phyloP scores from a whole-genome alignment of 345 rosid genomes.

The Moricandia arvensis region DNA sequence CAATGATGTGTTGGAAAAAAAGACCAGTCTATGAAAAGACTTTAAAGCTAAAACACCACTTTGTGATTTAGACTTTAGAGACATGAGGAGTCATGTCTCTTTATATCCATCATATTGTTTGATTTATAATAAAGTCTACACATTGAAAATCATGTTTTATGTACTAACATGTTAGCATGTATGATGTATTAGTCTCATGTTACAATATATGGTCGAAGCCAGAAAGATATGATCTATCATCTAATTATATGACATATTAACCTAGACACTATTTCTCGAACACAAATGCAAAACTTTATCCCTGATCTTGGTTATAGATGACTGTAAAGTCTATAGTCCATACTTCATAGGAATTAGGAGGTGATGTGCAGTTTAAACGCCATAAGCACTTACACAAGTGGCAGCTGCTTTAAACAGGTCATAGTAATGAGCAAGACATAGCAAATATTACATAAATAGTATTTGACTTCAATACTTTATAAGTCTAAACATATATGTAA shows the following conservation, averaged over 20 bases:
- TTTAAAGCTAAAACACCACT: neutral
- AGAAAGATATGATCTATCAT: neutral
- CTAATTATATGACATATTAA: neutral
- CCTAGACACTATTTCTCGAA: neutral
- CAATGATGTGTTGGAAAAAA: neutral
- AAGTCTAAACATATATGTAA: neutral
- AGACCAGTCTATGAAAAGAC: neutral
- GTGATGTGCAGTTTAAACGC: neutral
- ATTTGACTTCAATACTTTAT: neutral
- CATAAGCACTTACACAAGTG: neutral
- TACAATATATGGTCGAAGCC: neutral
- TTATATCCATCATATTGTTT: neutral
- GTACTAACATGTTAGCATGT: no score
- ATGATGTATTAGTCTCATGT: neutral
- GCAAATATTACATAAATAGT: neutral
- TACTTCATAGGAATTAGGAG: neutral
- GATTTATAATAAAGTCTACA: neutral
- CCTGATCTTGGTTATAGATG: neutral
- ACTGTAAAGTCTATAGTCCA: neutral
- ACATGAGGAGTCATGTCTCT: neutral
- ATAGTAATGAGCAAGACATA: neutral
- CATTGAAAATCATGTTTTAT: neutral
- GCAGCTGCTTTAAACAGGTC: neutral
- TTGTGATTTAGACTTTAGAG: neutral
- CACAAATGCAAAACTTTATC: neutral